A percentile compares a stretch with the other conserved stretches of the same genome.
phyloP scores from a whole-genome alignment of 805 yeast species.

The Hanseniaspora thailandica region DNA sequence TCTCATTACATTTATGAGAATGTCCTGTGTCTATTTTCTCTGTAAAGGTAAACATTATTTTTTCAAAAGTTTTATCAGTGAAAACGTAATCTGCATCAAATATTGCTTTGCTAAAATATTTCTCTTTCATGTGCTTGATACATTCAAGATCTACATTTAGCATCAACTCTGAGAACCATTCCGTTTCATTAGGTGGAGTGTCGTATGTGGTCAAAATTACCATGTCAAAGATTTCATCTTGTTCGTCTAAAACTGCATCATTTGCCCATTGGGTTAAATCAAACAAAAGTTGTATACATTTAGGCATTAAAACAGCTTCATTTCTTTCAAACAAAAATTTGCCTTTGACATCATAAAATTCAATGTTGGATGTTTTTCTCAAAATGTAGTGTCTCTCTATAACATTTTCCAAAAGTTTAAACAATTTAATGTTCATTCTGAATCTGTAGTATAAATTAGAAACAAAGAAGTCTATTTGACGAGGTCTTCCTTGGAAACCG shows the following conservation, averaged over 20 bases:
- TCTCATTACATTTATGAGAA: no score
- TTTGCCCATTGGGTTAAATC: not conserved
- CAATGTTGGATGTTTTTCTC: not conserved
- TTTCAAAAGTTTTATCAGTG: not conserved
- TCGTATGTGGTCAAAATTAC: not conserved
- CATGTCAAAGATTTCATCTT: not conserved
- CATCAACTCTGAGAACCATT: not conserved
- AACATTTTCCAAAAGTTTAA: not conserved
- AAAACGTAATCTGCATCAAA: not conserved
- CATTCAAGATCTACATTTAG: not conserved
- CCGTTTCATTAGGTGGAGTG: not conserved
- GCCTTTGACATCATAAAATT: not conserved
- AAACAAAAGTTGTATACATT: not conserved
- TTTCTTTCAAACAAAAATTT: not conserved
- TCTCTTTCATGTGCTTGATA: not conserved
- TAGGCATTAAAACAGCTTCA: not conserved
- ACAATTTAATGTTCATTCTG: not conserved
- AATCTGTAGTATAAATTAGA: not conserved
- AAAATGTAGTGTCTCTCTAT: not conserved
- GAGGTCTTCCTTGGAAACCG: conserved; percentile 2
- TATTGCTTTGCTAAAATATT: not conserved
- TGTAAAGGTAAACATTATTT: no score
- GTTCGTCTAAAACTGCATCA: not conserved
- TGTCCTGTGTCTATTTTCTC: no score
- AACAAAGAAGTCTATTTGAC: conserved; percentile 3